Evolutionary conservation across 805 yeast genomes (phyloP).

Genomic region (Starmerella sp.): DNA sequence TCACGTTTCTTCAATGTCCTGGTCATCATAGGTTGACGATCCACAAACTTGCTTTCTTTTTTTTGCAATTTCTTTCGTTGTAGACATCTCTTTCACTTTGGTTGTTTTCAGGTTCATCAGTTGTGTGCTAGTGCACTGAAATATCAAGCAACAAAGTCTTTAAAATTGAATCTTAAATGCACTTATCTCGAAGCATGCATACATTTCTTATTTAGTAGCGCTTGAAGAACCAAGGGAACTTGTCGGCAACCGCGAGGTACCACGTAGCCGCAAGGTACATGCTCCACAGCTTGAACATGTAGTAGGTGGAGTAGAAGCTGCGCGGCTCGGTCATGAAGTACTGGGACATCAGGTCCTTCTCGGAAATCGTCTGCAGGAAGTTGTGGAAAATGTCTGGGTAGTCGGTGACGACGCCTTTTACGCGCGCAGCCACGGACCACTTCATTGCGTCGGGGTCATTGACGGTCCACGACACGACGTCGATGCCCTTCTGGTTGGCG

Average conservation of each 20-base stretch:
- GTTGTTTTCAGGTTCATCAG: no score
- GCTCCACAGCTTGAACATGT: conserved; percentile 17
- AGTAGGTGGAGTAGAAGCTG: conserved; percentile 19
- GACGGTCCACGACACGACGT: conserved; percentile 44
- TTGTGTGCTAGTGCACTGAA: no score
- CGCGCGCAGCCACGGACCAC: conserved; percentile 29
- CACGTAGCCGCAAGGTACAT: conserved; percentile 20
- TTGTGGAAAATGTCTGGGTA: conserved; percentile 26
- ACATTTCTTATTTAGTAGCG: conserved; percentile 5
- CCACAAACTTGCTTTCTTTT: no score
- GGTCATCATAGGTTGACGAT: no score
- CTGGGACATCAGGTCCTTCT: conserved; percentile 22
- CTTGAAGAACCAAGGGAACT: conserved; percentile 20
- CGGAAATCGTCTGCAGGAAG: conserved; percentile 19
- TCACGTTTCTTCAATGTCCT: no score
- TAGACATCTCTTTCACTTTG: no score
- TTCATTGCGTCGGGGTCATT: conserved; percentile 33
- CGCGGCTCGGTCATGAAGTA: conserved; percentile 24
- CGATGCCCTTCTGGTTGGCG: conserved; percentile 28
- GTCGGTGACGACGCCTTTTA: conserved; percentile 37
- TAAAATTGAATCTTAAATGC: no score
- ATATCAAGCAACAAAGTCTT: no score
- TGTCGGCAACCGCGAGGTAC: conserved; percentile 20
- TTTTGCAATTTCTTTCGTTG: neutral
- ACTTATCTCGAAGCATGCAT: neutral